Evolutionary conservation across 768 basidiomycete species (phyloP).

Genomic region (Suillus spraguei): DNA sequence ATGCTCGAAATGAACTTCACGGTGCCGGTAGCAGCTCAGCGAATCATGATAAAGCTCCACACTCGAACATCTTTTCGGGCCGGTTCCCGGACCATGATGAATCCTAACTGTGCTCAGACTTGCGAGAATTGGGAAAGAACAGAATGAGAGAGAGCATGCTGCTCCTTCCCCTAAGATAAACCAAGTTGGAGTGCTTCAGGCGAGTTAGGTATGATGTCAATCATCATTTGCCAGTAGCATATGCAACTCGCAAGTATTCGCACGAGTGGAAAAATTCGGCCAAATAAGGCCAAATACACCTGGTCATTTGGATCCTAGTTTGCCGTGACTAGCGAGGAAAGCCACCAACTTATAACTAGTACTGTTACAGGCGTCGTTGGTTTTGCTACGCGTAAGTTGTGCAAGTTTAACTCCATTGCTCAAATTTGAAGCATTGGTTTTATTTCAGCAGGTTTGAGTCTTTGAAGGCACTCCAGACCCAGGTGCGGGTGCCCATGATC

Average conservation of each 20-base stretch:
- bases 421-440: background rate
- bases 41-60: background rate
- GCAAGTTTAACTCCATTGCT: background rate
- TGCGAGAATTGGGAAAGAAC: background rate
- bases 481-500: conserved; percentile 52
- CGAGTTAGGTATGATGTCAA: background rate
- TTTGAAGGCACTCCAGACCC: conserved; percentile 20
- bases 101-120: background rate
- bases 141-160: background rate
- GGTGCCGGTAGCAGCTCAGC: conserved; percentile 2
- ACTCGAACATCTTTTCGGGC: background rate
- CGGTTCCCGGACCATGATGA: background rate
- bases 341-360: background rate
- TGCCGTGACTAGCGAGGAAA: background rate
- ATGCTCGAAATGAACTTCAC: conserved; percentile 2
- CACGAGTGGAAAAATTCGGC: background rate
- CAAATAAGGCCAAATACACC: background rate
- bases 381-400: conserved; percentile 3
- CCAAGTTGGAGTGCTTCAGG: background rate
- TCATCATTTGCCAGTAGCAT: background rate
- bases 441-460: background rate
- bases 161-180: background rate
- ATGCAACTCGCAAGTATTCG: background rate
- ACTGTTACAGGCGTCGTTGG: background rate
- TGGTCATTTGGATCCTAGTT: background rate